Base-by-base conservation (phyloP, 169 alveolate genomes). In the Plasmodium falciparum region DNA sequence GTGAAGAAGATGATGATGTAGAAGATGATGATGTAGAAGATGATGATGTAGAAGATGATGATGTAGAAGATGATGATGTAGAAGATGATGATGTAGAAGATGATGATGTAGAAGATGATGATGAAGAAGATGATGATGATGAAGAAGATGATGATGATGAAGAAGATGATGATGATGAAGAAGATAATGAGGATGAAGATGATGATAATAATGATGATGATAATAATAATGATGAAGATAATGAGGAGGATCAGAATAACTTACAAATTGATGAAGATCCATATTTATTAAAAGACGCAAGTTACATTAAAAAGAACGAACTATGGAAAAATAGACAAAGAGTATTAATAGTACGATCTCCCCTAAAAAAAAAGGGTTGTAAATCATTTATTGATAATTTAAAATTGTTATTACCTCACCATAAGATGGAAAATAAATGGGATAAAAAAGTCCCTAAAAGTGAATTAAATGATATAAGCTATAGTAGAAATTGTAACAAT, bases 401-500 rank as follows among this genome's bases (percentile, higher is more conserved):
- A 33, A 94, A 97, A 80, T 95, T 95, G 86, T 94, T 99, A 71
- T 93, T 99, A 43, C 99, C 99, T 20, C 99, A 99, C 95, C 98
- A 98, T 90, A 98, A 83, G 63, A 47, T 65, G 74, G 93, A 95
- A 95, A 69, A 95, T 24, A 96, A 96, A 70, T 95, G 98, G 97
- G 97, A 96, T 62, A 96, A 95, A 89, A 97, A 96, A 78, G 95
- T 92, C 62, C 93, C 95, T 54, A 93, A 95, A 88, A 88, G 89
- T 85, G 94, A 95, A 43, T 93, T 96, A 52, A 92, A 89, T 72
- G 97, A 97, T 65, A 88, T 96, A 56, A 93, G 97, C 63, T 97
- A 69, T 43, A 39, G 62, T 43, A 93, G 95, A 54, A 92, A 97
- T 45, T 98, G 99, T 89, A 95, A 97, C 88, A 96, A 97, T 88